Evolutionary conservation across 768 basidiomycete genomes (phyloP), one percentile per base, ranked within the genome.

Genomic region (Trametes punicea): DNA sequence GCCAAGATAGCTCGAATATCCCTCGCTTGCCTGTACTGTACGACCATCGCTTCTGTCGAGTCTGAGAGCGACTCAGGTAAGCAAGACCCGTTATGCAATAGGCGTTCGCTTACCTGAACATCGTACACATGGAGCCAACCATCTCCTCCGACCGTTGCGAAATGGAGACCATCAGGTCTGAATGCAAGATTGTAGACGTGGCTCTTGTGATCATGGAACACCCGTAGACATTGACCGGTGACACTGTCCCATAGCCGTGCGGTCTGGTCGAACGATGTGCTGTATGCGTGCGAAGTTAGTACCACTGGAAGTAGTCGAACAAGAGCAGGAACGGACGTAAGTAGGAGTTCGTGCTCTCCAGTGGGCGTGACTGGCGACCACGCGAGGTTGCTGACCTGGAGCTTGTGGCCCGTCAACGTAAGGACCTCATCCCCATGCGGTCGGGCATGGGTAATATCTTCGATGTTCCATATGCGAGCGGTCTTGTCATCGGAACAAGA

Each of bases 401-500:
- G 77, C 36, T 69, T 75, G 67, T 93, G 90, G 2, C 90, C 90
- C 39, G 73, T 71, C 30, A 92, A 71, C 6, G 83, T 68, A 13
- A 75, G 40, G 18, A 65, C 46, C 66, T 62, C 64, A 29, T 79
- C 76, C 23, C 64, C 59, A 10, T 64, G 46, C 8, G 71, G 63
- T 34, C 65, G 46, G n/a, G 62, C 60, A 9, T 70, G 67, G 45
- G 56, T 68, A 20, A 82, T 62, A 46, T 77, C 75, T 49, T 80
- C 80, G 46, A 88, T 71, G 51, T 81, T 77, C 90, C 90, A 93
- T 62, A 93, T 79, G 33, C 87, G 82, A 18, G 87, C 85, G 0
- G 88, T 90, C 60, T 74, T 74, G 60, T 93, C 91, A 64, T 93
- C 91, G 0, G 91, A 90, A 67, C 88, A 90, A 5, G 89, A 88